phyloP scores from a whole-genome alignment of 1,139 yeast genomes.

The Nakaseomyces glabratus region DNA sequence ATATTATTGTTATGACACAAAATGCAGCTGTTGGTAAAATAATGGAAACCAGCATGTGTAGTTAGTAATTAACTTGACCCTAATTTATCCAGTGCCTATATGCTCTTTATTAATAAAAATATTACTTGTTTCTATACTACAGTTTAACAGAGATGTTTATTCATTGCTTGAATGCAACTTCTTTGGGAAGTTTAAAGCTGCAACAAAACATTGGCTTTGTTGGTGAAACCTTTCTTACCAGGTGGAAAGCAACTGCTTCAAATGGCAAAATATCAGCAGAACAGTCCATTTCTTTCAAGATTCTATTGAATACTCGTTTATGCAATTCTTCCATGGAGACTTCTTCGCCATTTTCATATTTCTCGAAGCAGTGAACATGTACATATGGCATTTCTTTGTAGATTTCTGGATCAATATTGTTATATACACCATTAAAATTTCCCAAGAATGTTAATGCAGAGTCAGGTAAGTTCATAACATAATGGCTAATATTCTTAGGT shows the following conservation, averaged over 20 bases:
- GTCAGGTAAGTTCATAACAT: conserved; percentile 94
- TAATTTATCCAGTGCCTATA: too few species aligned
- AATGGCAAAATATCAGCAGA: conserved; percentile 37
- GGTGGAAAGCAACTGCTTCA: conserved; percentile 51
- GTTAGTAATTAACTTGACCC: too few species aligned
- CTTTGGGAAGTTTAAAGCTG: conserved; percentile 65
- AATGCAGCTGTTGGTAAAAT: too few species aligned
- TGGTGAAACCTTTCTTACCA: conserved; percentile 91
- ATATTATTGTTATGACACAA: too few species aligned
- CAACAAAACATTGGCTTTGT: conserved; percentile 95
- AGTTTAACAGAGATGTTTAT: too few species aligned
- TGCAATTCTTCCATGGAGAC: conserved; percentile 60
- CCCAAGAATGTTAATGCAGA: conserved; percentile 80
- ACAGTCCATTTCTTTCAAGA: conserved; percentile 43
- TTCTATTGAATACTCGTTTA: conserved; percentile 49
- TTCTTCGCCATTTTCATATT: conserved; percentile 62
- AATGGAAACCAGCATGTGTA: too few species aligned
- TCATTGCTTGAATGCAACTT: conserved; percentile 50
- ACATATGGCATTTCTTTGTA: conserved; percentile 54
- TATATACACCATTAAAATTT: conserved; percentile 64
- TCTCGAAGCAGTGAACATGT: conserved; percentile 90
- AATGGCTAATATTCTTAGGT: conserved; percentile 60
- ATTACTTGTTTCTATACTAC: too few species aligned
- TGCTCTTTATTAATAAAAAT: too few species aligned
- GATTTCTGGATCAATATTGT: conserved; percentile 20